These are phyloP conservation scores for Lophium mytilinum DNA, from an alignment of 495 filamentous ascomycete species.

Conservation along the genomic window DNA sequence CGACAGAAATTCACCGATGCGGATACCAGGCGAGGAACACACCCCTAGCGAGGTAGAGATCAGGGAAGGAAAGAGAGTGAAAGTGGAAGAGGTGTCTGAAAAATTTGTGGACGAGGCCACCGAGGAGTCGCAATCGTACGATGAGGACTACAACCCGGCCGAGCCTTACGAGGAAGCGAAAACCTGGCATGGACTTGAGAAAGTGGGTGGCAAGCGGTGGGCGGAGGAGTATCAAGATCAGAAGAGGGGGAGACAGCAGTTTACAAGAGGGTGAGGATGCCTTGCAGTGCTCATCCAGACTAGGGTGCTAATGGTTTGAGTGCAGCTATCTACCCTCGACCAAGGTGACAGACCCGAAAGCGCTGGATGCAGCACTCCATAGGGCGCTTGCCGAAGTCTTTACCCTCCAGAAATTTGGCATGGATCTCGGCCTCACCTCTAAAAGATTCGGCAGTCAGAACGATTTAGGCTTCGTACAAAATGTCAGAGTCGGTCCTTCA, in stretches of 20 bases:
- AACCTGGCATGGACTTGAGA: not conserved
- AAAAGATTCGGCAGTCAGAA: slow-evolving; percentile 4
- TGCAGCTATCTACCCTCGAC: not conserved
- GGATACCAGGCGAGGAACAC: not conserved
- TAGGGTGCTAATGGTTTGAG: not conserved
- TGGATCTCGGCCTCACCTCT: slow-evolving; percentile 21
- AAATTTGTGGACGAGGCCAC: too few species aligned
- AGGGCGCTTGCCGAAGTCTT: slow-evolving; percentile 55
- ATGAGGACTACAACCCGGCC: too few species aligned
- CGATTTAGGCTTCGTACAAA: slow-evolving; percentile 3
- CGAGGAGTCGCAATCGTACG: too few species aligned
- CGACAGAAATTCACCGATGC: not conserved
- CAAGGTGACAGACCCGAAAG: slow-evolving; percentile 32
- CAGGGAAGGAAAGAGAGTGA: not conserved
- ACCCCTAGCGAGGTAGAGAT: not conserved
- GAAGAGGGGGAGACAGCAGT: not conserved
- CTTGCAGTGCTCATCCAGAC: not conserved
- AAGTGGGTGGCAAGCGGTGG: not conserved
- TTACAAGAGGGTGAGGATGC: not conserved
- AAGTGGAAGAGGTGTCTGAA: not conserved
- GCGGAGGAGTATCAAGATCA: not conserved
- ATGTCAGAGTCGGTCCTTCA: slow-evolving; percentile 1
- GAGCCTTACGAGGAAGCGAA: not conserved
- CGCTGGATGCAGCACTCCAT: slow-evolving; percentile 41
- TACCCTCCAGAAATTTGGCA: slow-evolving; percentile 39